These are phyloP conservation scores for Pyrus betulifolia DNA, from an alignment of 306 rosid genomes.

Conservation along the genomic window DNA sequence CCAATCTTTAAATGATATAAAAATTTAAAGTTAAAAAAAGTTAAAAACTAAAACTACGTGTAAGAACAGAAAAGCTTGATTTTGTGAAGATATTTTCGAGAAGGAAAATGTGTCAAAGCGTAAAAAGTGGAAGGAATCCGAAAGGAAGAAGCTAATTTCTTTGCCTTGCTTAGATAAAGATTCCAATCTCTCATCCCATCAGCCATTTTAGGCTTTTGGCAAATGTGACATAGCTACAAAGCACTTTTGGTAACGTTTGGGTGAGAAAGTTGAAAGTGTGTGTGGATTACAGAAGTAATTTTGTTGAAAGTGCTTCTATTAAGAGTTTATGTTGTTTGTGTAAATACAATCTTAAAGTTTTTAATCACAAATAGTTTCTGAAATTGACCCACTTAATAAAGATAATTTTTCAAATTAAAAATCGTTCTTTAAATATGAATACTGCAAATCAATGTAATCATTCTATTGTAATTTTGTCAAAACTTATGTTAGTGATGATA, in stretches of 20 bases:
- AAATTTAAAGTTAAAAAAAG: background rate
- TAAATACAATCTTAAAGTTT: too few relatives aligned
- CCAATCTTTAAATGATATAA: background rate
- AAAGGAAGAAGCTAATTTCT: background rate
- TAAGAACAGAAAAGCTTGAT: background rate
- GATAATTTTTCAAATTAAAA: too few relatives aligned
- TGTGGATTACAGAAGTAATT: background rate
- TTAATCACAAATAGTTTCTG: too few relatives aligned
- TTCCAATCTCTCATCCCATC: background rate
- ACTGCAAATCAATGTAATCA: too few relatives aligned
- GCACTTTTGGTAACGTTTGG: background rate
- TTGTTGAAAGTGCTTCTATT: background rate
- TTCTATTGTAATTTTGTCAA: too few relatives aligned
- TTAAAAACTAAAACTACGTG: background rate
- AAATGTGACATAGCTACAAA: background rate
- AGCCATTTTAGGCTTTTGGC: background rate
- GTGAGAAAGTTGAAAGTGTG: background rate
- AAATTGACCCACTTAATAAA: too few relatives aligned
- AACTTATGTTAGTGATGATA: too few relatives aligned
- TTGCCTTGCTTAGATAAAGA: background rate
- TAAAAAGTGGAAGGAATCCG: slow-evolving; percentile 5
- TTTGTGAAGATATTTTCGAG: background rate
- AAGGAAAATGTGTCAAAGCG: background rate
- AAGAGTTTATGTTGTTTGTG: too few relatives aligned
- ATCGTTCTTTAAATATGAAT: too few relatives aligned